Conservation (phyloP, 2,329 filamentous ascomycete genomes). For the Aspergillus sp. region DNA sequence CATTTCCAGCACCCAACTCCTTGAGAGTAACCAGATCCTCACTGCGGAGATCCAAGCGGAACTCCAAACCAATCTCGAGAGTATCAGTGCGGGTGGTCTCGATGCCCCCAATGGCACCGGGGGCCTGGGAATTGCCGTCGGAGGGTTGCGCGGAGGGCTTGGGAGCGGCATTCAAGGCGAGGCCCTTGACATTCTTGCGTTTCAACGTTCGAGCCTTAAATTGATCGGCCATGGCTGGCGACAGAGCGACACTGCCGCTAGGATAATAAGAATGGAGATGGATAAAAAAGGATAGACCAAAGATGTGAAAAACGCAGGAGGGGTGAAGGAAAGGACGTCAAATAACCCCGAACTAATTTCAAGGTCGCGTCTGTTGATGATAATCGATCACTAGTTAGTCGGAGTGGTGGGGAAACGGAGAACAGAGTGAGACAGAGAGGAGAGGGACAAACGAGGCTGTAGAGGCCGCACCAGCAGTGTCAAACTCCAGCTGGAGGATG, state of each 20-base stretch:
- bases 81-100: constrained; percentile 62
- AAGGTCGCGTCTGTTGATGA: too few relatives aligned
- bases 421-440: too few relatives aligned
- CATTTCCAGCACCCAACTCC: constrained; percentile 92
- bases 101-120: constrained; percentile 54
- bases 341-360: not conserved
- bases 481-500: too few relatives aligned
- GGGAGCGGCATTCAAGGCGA: constrained; percentile 77
- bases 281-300: constrained; percentile 4
- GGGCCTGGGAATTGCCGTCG: constrained; percentile 62
- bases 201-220: constrained; percentile 79
- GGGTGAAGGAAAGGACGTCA: not conserved
- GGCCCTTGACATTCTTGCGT: constrained; percentile 97
- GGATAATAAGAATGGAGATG: constrained; percentile 9
- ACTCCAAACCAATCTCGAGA: constrained; percentile 95
- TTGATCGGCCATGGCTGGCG: constrained; percentile 50
- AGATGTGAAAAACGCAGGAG: constrained; percentile 1
- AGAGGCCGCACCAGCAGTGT: too few relatives aligned
- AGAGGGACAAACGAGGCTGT: too few relatives aligned
- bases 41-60: constrained; percentile 84
- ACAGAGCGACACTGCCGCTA: constrained; percentile 1
- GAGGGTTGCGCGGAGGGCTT: constrained; percentile 65
- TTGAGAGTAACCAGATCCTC: constrained; percentile 91
- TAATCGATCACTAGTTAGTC: too few relatives aligned
- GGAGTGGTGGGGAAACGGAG: too few relatives aligned